Percentiles rank a stretch among this genome's conserved stretches.
phyloP scores from a whole-genome alignment of 169 alveolate genomes.

The Eimeria tenella region DNA sequence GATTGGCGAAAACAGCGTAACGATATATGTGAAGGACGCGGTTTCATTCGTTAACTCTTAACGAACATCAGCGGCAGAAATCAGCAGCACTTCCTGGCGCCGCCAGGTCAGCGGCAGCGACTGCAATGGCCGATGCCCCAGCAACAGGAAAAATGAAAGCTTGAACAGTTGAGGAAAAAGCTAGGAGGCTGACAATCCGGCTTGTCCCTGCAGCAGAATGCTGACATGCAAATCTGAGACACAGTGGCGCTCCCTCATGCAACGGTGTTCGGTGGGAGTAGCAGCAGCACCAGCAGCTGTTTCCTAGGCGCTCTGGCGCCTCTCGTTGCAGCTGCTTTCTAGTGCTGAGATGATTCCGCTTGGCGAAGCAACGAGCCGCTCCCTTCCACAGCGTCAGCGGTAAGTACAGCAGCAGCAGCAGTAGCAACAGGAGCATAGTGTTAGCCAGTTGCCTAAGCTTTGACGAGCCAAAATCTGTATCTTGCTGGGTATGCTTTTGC shows the following conservation, averaged over 20 bases:
- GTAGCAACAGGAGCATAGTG: neutral
- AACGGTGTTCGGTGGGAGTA: neutral
- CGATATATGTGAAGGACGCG: no score
- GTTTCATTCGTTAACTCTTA: neutral
- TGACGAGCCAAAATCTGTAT: no score
- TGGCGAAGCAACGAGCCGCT: constrained; percentile 9
- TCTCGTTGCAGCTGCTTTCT: constrained; percentile 7
- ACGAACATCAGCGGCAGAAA: neutral
- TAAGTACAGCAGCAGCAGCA: constrained; percentile 14
- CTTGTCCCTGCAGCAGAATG: neutral
- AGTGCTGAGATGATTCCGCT: constrained; percentile 12
- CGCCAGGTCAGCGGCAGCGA: neutral
- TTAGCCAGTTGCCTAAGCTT: neutral
- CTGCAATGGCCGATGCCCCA: neutral
- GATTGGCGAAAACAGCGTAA: neutral
- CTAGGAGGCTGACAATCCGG: no score
- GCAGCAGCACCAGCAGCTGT: constrained; percentile 18
- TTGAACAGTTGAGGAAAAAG: no score
- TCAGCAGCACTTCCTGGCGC: neutral
- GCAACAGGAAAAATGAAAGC: no score
- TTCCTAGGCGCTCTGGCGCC: constrained; percentile 20
- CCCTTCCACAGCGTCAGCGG: constrained; percentile 30
- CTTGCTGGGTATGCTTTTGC: neutral
- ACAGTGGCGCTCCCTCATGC: neutral
- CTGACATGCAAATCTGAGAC: neutral